Percentiles rank a stretch among this genome's conserved stretches.
Conservation (phyloP, 83 land plant species). For the Isoetes engelmannii region DNA sequence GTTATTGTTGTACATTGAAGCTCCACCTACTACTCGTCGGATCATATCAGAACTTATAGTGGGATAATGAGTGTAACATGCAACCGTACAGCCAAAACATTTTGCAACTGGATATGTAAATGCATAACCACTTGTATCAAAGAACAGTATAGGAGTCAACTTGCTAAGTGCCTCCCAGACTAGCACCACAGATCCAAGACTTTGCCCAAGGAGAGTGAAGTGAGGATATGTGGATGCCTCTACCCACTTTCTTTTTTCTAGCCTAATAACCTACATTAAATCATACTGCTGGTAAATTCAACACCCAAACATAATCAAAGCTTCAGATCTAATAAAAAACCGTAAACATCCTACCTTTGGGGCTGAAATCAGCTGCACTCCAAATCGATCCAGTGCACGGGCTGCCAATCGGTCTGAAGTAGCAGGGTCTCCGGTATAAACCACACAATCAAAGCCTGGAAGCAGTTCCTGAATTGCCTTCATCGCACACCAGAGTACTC, state of each 20-base stretch:
- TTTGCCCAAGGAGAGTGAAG: slow-evolving; percentile 93
- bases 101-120: slow-evolving; percentile 93
- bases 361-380: slow-evolving; percentile 50
- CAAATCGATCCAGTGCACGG: slow-evolving; percentile 77
- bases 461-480: slow-evolving; percentile 71
- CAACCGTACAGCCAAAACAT: slow-evolving; percentile 79
- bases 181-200: slow-evolving; percentile 84
- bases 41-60: slow-evolving; percentile 96
- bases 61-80: slow-evolving; percentile 96
- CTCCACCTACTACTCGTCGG: slow-evolving; percentile 54
- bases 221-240: slow-evolving; percentile 77
- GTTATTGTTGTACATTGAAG: slow-evolving; percentile 76
- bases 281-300: not conserved
- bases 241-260: slow-evolving; percentile 82
- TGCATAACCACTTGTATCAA: slow-evolving; percentile 96
- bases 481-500: slow-evolving; percentile 96
- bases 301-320: not conserved
- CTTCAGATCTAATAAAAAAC: not conserved
- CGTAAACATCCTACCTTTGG: slow-evolving; percentile 39
- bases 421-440: slow-evolving; percentile 94
- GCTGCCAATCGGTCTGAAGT: slow-evolving; percentile 52
- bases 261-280: slow-evolving; percentile 55
- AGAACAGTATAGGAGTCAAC: slow-evolving; percentile 67
- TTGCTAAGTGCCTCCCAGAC: slow-evolving; percentile 85
- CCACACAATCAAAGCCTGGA: slow-evolving; percentile 48